Evolutionary conservation across 1,284 basidiomycete species (phyloP), one percentile per base, ranked within the genome.

Genomic region (Cutaneotrichosporon sp.): DNA sequence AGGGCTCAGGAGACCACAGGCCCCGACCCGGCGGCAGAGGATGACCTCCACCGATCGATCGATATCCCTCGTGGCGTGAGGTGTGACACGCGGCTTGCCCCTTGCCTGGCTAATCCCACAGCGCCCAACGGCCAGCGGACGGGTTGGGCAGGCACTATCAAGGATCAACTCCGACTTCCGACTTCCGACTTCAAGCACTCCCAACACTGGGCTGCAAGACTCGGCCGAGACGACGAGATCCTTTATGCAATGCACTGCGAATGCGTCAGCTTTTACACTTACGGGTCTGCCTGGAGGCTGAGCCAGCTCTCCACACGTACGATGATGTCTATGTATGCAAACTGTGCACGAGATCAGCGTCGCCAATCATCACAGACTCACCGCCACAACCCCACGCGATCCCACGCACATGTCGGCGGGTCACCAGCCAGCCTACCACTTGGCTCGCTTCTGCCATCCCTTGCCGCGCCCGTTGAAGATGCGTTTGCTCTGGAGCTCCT

Each of bases 381-480:
- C 65, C 50, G 61, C 56, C 56, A 38, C 53, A 9, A 58, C 50
- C 5, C 18, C 38, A 7, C 34, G 21, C 55, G 36, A 30, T 26
- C 7, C 31, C 26, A 56, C 11, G 18, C 21, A 21, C 6, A n/a
- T 13, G 34, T 21, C 18, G 18, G 42, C 18, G 16, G 46, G 32
- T 36, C 58, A 16, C 31, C 47, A 11, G 14, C 31, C 36, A 5
- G 14, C 36, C 58, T 71, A 76, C 76, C 78, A 81, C 72, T 78
- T 77, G 26, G 68, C 85, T 67, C 86, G 85, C 81, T 87, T 91
- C 68, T 86, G 86, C 65, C 84, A 85, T 14, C 90, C 82, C 10
- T 90, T 92, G 60, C 88, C 89, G 66, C 86, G 85, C 11, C 91
- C 92, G 74, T 84, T 88, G 52, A 88, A 87, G 61, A 87, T 89